Base-by-base conservation (phyloP, 139 green algal species). In the Gonium pectorale region DNA sequence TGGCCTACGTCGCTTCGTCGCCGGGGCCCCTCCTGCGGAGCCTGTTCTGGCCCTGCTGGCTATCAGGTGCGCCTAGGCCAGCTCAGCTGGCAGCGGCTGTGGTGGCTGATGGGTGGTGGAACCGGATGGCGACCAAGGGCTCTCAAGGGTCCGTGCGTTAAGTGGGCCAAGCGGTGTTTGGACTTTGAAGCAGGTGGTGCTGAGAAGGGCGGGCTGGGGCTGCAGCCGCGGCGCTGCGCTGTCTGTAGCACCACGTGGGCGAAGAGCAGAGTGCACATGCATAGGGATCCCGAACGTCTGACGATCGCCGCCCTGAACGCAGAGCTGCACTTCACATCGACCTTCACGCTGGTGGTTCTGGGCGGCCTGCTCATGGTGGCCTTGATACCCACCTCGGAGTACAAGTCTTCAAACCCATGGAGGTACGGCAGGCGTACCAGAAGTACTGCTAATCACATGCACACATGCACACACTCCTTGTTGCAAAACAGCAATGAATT, bases 301-400 rank as follows among this genome's bases (percentile, higher is more conserved):
- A 5, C 63, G 35, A 4, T n/a, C 38, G 5, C 24, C 67, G 19
- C 3, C 67, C 38, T 37, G 8, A 4, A 31, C 51, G 31, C 72
- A 80, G 72, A 80, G 38, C 35, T 80, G 7, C 72, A 67, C 52
- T 80, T 80, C 52, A 15, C 51, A 2, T 33, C 31, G 2, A 63
- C 72, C 35, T 52, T 80, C 19, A 29, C 35, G 29, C 3, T 41
- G 22, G 49, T 44, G 2, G 26, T 63, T 11, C 21, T 67, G 31
- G 37, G 72, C 26, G 72, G 72, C 6, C 19, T 64, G 21, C 3
- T 54, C 31, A 35, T 67, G 72, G 26, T 54, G 31, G 35, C 37
- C 22, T 5, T 37, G 21, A 46, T 46, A 9, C 70, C 21, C 4
- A 31, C 31, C 24, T 22, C n/a, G 22, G 35, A 31, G 24, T 64